phyloP scores from a whole-genome alignment of 108 stramenopile species.

The Conticribra weissflogii region DNA sequence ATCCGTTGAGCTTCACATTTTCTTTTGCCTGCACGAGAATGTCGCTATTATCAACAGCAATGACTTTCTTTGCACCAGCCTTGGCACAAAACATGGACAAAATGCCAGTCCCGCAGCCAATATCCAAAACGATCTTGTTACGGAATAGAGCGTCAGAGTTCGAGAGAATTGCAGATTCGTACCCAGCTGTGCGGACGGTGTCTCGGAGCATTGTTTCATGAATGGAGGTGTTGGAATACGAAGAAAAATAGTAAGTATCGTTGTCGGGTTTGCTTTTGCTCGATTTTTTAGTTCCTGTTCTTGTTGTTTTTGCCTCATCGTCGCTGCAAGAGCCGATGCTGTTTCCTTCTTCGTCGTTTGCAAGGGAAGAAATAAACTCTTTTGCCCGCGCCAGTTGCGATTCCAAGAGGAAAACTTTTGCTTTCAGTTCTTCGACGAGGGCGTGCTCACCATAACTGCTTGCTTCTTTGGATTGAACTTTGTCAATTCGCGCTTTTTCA shows the following conservation, averaged over 20 bases:
- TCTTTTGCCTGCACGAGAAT: conserved; percentile 67
- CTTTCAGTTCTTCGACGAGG: conserved; percentile 13
- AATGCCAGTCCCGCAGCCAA: conserved; percentile 84
- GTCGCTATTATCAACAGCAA: conserved; percentile 76
- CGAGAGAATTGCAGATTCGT: conserved; percentile 61
- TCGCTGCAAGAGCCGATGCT: background rate
- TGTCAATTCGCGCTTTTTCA: background rate
- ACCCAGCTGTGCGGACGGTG: conserved; percentile 64
- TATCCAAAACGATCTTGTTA: conserved; percentile 74
- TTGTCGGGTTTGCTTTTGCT: conserved; percentile 35
- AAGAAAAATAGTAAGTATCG: conserved; percentile 70
- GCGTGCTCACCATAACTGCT: conserved; percentile 10
- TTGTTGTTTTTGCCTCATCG: conserved; percentile 1
- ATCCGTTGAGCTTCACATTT: conserved; percentile 71
- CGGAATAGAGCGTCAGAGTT: conserved; percentile 58
- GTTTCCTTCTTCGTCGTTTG: conserved; percentile 32
- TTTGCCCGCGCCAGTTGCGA: conserved; percentile 45
- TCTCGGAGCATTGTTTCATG: conserved; percentile 91
- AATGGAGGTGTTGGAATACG: conserved; percentile 81
- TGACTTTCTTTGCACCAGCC: conserved; percentile 86
- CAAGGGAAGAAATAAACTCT: conserved; percentile 43
- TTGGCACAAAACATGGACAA: conserved; percentile 74
- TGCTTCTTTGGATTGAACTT: background rate
- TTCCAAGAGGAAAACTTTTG: conserved; percentile 39
- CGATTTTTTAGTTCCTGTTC: background rate